Evolutionary conservation across 441 rosid genomes (phyloP).

Genomic region (Pelargonium citronellum): DNA sequence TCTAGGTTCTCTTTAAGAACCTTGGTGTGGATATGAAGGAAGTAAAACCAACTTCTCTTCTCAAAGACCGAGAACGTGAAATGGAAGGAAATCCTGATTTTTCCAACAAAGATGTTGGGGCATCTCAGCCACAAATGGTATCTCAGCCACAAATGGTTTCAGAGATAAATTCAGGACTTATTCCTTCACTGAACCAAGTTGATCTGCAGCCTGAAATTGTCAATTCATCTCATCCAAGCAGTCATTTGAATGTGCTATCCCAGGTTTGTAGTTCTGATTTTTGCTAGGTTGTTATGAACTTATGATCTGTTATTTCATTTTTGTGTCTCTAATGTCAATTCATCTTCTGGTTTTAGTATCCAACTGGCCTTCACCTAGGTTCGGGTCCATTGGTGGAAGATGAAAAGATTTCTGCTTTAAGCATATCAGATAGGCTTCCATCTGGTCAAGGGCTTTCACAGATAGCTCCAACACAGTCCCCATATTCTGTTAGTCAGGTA

Average conservation of each 20-base stretch:
- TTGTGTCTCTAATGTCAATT: constrained; percentile 3
- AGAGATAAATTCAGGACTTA: constrained; percentile 66
- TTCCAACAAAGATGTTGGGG: constrained; percentile 84
- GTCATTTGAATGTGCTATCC: constrained; percentile 55
- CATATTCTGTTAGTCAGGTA: constrained; percentile 75
- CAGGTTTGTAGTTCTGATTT: constrained; percentile 50
- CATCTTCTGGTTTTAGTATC: constrained; percentile 43
- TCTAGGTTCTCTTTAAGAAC: constrained; percentile 85
- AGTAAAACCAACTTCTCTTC: constrained; percentile 80
- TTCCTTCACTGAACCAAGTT: constrained; percentile 57
- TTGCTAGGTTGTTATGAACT: constrained; percentile 7
- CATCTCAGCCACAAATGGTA: constrained; percentile 60
- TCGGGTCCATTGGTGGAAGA: constrained; percentile 72
- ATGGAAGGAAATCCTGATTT: constrained; percentile 97
- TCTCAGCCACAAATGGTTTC: constrained; percentile 67
- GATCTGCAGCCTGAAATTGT: constrained; percentile 81
- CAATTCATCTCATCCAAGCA: constrained; percentile 63
- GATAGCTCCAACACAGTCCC: constrained; percentile 62
- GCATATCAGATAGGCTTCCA: constrained; percentile 82
- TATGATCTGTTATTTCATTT: background rate
- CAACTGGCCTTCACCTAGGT: constrained; percentile 61
- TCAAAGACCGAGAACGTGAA: constrained; percentile 90
- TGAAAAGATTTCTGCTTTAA: constrained; percentile 65
- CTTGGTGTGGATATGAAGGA: constrained; percentile 94
- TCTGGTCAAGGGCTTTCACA: constrained; percentile 77